These are phyloP conservation scores for Xylaria sp. DNA, from an alignment of 2,329 filamentous ascomycete genomes.

Conservation along the genomic window DNA sequence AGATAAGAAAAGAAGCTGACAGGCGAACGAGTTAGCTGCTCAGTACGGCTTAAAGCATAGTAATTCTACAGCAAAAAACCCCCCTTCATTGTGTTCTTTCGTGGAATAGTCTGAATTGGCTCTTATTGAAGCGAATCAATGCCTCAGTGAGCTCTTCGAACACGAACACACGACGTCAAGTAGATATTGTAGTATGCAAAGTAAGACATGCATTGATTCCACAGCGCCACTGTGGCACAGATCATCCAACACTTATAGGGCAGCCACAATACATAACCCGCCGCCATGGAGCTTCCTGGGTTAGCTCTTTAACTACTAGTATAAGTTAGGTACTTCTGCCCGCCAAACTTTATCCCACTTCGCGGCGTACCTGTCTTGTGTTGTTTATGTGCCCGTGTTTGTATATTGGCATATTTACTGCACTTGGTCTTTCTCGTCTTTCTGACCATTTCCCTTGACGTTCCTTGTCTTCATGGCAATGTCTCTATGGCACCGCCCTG, in stretches of 20 bases:
- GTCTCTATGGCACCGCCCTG: conserved; percentile 14
- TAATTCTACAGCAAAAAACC: not conserved
- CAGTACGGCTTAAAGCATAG: not conserved
- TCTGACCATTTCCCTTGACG: not conserved
- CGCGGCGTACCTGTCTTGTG: not conserved
- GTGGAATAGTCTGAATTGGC: not conserved
- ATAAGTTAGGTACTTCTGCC: not conserved
- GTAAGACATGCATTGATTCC: not conserved
- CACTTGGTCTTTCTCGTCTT: not conserved
- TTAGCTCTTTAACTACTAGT: too few species aligned
- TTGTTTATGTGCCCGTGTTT: too few species aligned
- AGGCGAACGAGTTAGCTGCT: not conserved
- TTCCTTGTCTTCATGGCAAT: conserved; percentile 4
- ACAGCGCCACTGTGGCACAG: conserved; percentile 1
- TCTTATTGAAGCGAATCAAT: not conserved
- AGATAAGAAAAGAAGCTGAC: conserved; percentile 48
- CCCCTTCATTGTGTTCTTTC: not conserved
- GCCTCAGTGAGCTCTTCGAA: not conserved
- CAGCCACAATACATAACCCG: not conserved
- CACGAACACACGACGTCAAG: not conserved
- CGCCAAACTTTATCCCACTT: conserved; percentile 4
- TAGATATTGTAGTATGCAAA: not conserved
- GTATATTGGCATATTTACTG: conserved; percentile 4
- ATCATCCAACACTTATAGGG: not conserved
- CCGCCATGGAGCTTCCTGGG: not conserved